phyloP scores from a whole-genome alignment of 2,329 filamentous ascomycete species.

The Diaporthe sp. region DNA sequence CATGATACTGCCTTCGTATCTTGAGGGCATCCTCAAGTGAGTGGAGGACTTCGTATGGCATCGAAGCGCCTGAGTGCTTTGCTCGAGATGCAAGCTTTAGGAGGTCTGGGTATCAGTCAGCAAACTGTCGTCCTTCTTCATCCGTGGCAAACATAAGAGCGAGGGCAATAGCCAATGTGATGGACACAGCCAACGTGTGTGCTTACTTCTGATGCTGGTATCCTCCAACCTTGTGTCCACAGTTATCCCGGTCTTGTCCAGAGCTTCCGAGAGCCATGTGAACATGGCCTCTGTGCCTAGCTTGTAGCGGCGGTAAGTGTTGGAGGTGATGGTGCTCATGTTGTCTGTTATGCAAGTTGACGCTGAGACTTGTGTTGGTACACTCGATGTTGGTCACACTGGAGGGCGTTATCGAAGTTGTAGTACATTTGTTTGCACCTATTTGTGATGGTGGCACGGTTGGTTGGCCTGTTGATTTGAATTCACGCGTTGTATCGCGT shows the following conservation, averaged over 20 bases:
- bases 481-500: neutral
- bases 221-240: neutral
- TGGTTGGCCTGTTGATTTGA: neutral
- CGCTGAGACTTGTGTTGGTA: no score
- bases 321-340: neutral
- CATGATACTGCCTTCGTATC: slow-evolving; percentile 1
- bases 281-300: neutral
- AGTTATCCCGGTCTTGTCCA: neutral
- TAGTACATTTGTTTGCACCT: no score
- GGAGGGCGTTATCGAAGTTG: neutral
- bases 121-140: neutral
- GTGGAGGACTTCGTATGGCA: neutral
- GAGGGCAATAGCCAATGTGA: neutral
- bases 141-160: neutral
- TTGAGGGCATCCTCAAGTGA: slow-evolving; percentile 4
- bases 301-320: neutral
- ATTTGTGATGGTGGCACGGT: neutral
- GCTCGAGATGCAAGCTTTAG: neutral
- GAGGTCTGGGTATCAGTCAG: neutral
- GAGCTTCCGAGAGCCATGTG: neutral
- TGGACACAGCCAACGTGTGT: neutral
- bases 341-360: neutral
- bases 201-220: neutral
- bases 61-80: neutral
- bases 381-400: neutral